Percentiles rank a stretch among this genome's conserved stretches.
Evolutionary conservation across 2,329 filamentous ascomycete species (phyloP).

Genomic region (Nakataea oryzae): DNA sequence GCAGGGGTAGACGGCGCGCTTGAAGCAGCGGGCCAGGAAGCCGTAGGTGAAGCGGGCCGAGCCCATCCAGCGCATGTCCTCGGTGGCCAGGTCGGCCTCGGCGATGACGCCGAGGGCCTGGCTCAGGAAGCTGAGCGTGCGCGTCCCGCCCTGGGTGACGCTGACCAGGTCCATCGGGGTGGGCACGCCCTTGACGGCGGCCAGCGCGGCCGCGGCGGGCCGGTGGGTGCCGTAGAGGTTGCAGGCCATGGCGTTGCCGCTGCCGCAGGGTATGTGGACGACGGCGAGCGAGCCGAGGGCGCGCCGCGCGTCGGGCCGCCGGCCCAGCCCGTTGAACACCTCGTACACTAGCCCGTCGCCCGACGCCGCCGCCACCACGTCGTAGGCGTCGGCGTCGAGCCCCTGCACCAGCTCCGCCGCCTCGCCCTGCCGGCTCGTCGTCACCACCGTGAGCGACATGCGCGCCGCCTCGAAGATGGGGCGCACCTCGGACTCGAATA

Average conservation of each 20-base stretch:
- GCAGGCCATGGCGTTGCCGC: constrained; percentile 86
- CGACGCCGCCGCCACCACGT: constrained; percentile 80
- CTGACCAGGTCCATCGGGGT: constrained; percentile 79
- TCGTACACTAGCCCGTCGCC: constrained; percentile 89
- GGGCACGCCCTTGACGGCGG: constrained; percentile 77
- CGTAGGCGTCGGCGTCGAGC: constrained; percentile 69
- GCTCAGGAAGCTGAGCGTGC: constrained; percentile 79
- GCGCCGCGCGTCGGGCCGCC: constrained; percentile 60
- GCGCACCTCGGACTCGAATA: constrained; percentile 65
- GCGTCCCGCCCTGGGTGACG: constrained; percentile 67
- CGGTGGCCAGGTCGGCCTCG: constrained; percentile 81
- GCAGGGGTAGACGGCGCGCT: constrained; percentile 74
- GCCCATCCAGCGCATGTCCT: constrained; percentile 91
- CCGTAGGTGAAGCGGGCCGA: constrained; percentile 75
- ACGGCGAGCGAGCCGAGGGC: constrained; percentile 73
- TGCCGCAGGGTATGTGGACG: constrained; percentile 81
- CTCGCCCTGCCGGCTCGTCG: constrained; percentile 64
- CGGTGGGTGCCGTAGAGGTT: constrained; percentile 78
- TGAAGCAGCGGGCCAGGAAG: constrained; percentile 65
- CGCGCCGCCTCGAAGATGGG: constrained; percentile 76
- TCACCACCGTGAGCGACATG: constrained; percentile 64
- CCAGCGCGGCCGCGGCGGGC: constrained; percentile 66
- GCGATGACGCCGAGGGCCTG: constrained; percentile 86
- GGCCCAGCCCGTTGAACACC: constrained; percentile 85
- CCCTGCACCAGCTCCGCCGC: constrained; percentile 66